phyloP scores from a whole-genome alignment of 768 basidiomycete species.

The Leucocoprinus leucothites region DNA sequence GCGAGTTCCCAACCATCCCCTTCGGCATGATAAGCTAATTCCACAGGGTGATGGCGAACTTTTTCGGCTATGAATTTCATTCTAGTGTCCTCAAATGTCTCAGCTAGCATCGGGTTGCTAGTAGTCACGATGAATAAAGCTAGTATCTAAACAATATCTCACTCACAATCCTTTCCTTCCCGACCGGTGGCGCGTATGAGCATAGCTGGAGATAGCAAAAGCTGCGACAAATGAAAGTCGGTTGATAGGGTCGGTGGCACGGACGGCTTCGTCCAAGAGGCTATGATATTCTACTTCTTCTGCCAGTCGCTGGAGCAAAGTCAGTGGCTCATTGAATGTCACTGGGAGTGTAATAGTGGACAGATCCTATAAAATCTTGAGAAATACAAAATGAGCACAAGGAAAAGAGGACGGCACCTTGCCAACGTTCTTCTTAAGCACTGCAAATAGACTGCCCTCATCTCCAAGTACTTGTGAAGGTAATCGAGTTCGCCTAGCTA shows the following conservation, averaged over 20 bases:
- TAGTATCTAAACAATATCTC: conserved; percentile 1
- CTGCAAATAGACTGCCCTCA: conserved; percentile 78
- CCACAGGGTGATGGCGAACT: conserved; percentile 79
- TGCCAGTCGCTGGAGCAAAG: conserved; percentile 75
- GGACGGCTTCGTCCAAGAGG: conserved; percentile 65
- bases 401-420: conserved; percentile 46
- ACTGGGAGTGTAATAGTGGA: conserved; percentile 85
- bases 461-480: conserved; percentile 63
- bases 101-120: conserved; percentile 85
- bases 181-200: conserved; percentile 74
- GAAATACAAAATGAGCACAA: background rate
- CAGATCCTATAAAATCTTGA: conserved; percentile 52
- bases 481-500: conserved; percentile 52
- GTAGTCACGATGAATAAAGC: conserved; percentile 10
- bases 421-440: conserved; percentile 86
- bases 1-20: conserved; percentile 73
- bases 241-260: conserved; percentile 54
- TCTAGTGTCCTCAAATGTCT: conserved; percentile 82
- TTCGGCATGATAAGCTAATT: conserved; percentile 84
- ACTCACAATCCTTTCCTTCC: conserved; percentile 88
- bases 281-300: conserved; percentile 81
- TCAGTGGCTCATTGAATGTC: conserved; percentile 86
- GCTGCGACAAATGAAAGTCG: conserved; percentile 77
- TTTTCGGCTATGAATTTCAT: conserved; percentile 87
- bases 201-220: conserved; percentile 82